A percentile compares a stretch with the other conserved stretches of the same genome.
phyloP scores from a whole-genome alignment of 2,329 filamentous ascomycete genomes.

The Mollisia scopiformis region DNA sequence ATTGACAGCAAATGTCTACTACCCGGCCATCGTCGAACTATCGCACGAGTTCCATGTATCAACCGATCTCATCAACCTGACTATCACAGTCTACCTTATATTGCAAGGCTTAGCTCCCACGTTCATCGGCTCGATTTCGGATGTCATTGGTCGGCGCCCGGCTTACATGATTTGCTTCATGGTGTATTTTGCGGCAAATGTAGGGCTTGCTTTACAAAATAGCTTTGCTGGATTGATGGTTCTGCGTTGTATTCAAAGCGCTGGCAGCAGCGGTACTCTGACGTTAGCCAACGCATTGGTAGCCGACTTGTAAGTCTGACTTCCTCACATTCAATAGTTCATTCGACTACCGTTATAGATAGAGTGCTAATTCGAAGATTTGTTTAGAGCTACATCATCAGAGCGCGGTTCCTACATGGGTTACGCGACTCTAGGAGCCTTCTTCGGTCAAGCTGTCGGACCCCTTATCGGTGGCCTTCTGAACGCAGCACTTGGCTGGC shows the following conservation, averaged over 20 bases:
- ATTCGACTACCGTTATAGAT: too few relatives aligned
- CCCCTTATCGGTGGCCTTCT: conserved; percentile 30
- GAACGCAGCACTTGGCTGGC: conserved; percentile 28
- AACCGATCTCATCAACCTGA: neutral
- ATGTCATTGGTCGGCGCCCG: conserved; percentile 55
- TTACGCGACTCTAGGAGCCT: conserved; percentile 47
- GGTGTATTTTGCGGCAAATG: conserved; percentile 56
- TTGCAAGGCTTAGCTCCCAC: conserved; percentile 48
- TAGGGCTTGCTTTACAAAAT: conserved; percentile 54
- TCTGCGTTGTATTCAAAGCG: conserved; percentile 43
- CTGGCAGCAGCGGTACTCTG: conserved; percentile 61
- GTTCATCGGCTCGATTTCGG: conserved; percentile 58
- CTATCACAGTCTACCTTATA: neutral
- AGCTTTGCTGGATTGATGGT: conserved; percentile 54
- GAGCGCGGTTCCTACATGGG: conserved; percentile 69
- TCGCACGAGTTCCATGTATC: neutral
- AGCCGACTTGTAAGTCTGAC: too few relatives aligned
- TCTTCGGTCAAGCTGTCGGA: conserved; percentile 32
- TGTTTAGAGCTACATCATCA: conserved; percentile 45
- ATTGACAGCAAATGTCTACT: neutral
- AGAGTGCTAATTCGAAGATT: too few relatives aligned
- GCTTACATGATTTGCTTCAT: conserved; percentile 56
- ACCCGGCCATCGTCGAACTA: neutral
- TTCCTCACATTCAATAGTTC: too few relatives aligned
- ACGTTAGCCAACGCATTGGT: conserved; percentile 45